Evolutionary conservation across 2,329 filamentous ascomycete species (phyloP).

Genomic region (Fusarium azukiicola): DNA sequence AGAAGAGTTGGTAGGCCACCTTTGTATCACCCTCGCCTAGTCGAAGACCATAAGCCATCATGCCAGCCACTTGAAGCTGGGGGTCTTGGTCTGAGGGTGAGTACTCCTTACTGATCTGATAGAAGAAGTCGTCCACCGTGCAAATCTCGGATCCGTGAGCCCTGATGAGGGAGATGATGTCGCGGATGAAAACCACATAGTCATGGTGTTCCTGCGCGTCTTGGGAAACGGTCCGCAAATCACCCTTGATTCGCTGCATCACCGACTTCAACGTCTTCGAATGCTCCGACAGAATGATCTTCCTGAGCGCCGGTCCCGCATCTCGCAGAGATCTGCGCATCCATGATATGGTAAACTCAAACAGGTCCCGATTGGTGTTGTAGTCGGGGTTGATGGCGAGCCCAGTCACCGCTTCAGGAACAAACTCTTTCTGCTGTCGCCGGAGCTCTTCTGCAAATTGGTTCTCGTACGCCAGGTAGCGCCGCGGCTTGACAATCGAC

Average conservation of each 20-base stretch:
- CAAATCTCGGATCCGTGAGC: conserved; percentile 76
- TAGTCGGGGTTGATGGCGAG: conserved; percentile 69
- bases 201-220: conserved; percentile 66
- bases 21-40: conserved; percentile 73
- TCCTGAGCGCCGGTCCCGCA: conserved; percentile 60
- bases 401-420: conserved; percentile 64
- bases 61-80: conserved; percentile 75
- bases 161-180: conserved; percentile 75
- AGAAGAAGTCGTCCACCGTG: conserved; percentile 76
- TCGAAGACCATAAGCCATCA: conserved; percentile 77
- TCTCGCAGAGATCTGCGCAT: conserved; percentile 73
- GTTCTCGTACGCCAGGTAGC: conserved; percentile 71
- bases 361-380: conserved; percentile 70
- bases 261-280: conserved; percentile 66
- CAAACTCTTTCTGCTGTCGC: conserved; percentile 65
- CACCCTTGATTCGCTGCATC: conserved; percentile 77
- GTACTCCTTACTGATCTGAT: conserved; percentile 77
- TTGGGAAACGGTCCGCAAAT: conserved; percentile 66
- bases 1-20: conserved; percentile 74
- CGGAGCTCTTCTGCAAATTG: conserved; percentile 71
- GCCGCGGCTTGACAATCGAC: conserved; percentile 72
- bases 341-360: conserved; percentile 70
- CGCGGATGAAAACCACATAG: conserved; percentile 75
- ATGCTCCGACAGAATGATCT: conserved; percentile 64
- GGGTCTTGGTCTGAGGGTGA: conserved; percentile 77